Base-by-base conservation (phyloP, 169 alveolate species). In the Cryptosporidium andersoni region DNA sequence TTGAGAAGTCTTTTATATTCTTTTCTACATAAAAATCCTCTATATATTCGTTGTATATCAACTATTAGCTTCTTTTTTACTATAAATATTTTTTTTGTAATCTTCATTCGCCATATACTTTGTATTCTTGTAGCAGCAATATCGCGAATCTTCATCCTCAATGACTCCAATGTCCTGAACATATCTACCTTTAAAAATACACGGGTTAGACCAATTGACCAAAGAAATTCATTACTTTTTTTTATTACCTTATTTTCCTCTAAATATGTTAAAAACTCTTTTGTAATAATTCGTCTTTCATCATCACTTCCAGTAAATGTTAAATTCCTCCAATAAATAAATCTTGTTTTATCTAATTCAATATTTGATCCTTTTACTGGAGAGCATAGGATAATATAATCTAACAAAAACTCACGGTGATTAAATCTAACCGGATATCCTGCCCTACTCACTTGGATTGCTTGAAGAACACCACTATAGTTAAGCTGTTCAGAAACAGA, bases 351-450 rank as follows among this genome's bases (percentile, higher is more conserved):
- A 8, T 6, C 82, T 42, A 52, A 52, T 11, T 67, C 82, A 40
- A 40, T 53, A 37, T 51, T 74, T 2, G 43, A 25, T 37, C 43
- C 60, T 11, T 68, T 60, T 34, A 66, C 55, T 14, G 85, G 82
- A 16, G 65, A 65, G 55, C 92, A 81, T 68, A 95, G 90, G 64
- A 92, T 82, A 52, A 81, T 65, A 89, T 94, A 96, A 85, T 93
- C 95, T 51, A 82, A 66, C 88, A 93, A 90, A 80, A 95, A 94
- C 37, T 95, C 96, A 37, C 85, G 80, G 82, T 96, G 97, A 5
- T 96, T 88, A 68, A 94, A 90, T 36, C 98, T 93, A 36, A 96
- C 97, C 2, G 98, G 97, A 91, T 95, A 97, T 6, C 98, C 98
- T 14, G 98, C 96, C 25, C 98, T 94, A 66, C 97, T 92, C 43